phyloP scores from a whole-genome alignment of 495 filamentous ascomycete genomes.

The Cercophora sp. region DNA sequence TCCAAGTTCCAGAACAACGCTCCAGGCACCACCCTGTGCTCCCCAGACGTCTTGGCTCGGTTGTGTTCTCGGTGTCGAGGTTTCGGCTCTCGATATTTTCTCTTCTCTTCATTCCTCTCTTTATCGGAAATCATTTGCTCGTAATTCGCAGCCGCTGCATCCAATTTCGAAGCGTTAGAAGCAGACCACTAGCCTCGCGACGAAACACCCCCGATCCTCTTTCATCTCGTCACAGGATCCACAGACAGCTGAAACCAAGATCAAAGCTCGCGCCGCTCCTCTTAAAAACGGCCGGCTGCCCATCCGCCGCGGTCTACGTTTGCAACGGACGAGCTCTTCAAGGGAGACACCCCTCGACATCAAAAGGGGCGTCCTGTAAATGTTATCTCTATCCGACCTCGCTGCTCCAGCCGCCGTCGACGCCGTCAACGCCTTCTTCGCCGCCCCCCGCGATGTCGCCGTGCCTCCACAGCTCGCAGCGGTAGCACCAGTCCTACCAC shows the following conservation, averaged over 20 bases:
- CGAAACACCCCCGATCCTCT: constrained; percentile 1
- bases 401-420: constrained; percentile 1
- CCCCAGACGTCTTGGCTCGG: background rate
- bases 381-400: background rate
- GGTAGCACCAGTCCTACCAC: constrained; percentile 27
- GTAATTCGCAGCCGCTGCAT: background rate
- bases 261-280: too few relatives aligned
- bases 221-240: background rate
- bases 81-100: background rate
- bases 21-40: constrained; percentile 10
- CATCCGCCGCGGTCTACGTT: too few relatives aligned
- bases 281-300: too few relatives aligned
- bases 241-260: background rate
- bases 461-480: constrained; percentile 15
- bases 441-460: constrained; percentile 17
- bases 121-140: background rate
- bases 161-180: background rate
- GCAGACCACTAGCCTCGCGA: constrained; percentile 2
- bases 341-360: background rate
- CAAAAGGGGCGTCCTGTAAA: constrained; percentile 7
- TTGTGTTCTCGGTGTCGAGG: background rate
- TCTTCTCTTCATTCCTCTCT: background rate
- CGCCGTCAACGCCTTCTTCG: constrained; percentile 7
- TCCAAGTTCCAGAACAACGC: constrained; percentile 7
- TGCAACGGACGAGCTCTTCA: too few relatives aligned